These are phyloP conservation scores for Pulveroboletus sp. DNA, from an alignment of 768 basidiomycete genomes.

Conservation along the genomic window DNA sequence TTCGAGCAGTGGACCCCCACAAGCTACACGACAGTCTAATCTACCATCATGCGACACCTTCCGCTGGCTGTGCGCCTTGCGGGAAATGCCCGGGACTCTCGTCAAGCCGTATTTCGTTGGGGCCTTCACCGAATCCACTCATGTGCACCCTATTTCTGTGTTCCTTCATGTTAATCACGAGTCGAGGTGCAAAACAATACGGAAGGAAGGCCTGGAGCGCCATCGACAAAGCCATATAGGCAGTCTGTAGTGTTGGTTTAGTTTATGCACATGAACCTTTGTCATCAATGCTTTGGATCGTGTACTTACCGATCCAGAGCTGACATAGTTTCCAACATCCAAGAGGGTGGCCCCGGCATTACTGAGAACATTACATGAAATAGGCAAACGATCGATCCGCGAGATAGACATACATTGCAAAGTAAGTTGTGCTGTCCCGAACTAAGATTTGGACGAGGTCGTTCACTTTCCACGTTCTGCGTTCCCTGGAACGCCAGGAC, in stretches of 20 bases:
- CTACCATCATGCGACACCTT: not conserved
- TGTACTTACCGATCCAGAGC: conserved; percentile 1
- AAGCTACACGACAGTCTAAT: not conserved
- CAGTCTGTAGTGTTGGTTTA: not conserved
- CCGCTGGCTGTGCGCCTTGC: not conserved
- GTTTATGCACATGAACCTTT: not conserved
- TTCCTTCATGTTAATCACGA: conserved; percentile 15
- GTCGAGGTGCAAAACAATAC: conserved; percentile 15
- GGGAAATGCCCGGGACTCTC: not conserved
- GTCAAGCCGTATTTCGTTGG: not conserved
- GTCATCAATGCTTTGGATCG: not conserved
- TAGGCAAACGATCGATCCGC: not conserved
- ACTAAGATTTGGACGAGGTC: conserved; percentile 12
- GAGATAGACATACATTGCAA: conserved; percentile 10
- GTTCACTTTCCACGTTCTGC: not conserved
- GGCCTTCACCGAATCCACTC: not conserved
- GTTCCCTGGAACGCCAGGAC: not conserved
- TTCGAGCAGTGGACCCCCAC: not conserved
- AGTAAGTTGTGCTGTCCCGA: conserved; percentile 19
- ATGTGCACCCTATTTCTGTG: conserved; percentile 8
- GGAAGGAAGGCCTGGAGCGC: conserved; percentile 14
- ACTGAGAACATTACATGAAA: not conserved
- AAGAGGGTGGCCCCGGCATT: conserved; percentile 1
- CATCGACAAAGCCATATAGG: conserved; percentile 9
- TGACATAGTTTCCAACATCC: not conserved